Percentiles rank a stretch among this genome's conserved stretches.
phyloP scores from a whole-genome alignment of 305 asterid genomes.

The Solanum hybrid region DNA sequence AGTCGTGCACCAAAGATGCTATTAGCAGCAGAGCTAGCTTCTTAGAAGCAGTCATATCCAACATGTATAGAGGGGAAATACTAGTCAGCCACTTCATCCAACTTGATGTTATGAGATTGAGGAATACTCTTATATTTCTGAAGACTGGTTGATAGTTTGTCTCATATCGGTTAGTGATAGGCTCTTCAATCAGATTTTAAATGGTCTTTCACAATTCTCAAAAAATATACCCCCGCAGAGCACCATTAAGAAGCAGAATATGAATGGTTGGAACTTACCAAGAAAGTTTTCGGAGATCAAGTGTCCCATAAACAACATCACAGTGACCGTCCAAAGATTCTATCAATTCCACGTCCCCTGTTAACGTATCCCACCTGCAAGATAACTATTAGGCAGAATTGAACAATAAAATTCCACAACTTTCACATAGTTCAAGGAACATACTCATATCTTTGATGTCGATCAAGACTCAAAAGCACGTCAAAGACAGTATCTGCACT shows the following conservation, averaged over 20 bases:
- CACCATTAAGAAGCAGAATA: background rate
- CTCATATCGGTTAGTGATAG: background rate
- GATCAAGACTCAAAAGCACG: slow-evolving; percentile 64
- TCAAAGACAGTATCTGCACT: slow-evolving; percentile 92
- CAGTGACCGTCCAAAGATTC: slow-evolving; percentile 73
- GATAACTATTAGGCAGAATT: slow-evolving; percentile 27
- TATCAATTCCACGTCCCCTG: slow-evolving; percentile 86
- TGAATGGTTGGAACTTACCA: slow-evolving; percentile 37
- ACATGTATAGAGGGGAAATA: background rate
- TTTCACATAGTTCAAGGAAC: slow-evolving; percentile 21
- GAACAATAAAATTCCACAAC: background rate
- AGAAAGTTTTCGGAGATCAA: slow-evolving; percentile 67
- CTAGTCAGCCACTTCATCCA: background rate
- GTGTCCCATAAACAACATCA: slow-evolving; percentile 88
- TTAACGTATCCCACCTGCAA: slow-evolving; percentile 94
- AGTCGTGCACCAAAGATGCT: background rate
- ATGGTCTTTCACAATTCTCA: background rate
- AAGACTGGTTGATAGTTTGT: background rate
- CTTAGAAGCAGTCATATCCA: slow-evolving; percentile 5
- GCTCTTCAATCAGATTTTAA: background rate
- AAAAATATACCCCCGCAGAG: background rate
- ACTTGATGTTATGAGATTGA: background rate
- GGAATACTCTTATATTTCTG: background rate
- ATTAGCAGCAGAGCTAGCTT: background rate
- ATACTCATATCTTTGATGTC: slow-evolving; percentile 83